These are phyloP conservation scores for Vanrija pseudolonga DNA, from an alignment of 1,284 basidiomycete species.

Conservation along the genomic window DNA sequence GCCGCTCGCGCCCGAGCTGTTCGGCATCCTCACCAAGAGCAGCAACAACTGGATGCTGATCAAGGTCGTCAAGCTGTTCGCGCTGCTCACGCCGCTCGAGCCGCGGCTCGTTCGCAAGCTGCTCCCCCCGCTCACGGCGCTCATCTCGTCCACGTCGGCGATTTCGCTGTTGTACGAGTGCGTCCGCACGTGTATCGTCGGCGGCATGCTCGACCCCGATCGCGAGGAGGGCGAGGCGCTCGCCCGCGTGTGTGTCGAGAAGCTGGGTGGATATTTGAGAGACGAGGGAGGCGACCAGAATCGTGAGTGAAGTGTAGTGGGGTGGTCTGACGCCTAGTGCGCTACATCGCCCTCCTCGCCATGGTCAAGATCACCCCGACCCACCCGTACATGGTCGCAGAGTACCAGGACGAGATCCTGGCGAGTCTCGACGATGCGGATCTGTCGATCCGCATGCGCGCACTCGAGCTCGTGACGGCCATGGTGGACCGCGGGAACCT, in stretches of 20 bases:
- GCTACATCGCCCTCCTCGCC: conserved; percentile 92
- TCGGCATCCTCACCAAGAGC: conserved; percentile 88
- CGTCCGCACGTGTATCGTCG: conserved; percentile 95
- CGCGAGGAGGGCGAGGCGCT: conserved; percentile 67
- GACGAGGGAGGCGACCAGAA: conserved; percentile 84
- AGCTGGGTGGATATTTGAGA: conserved; percentile 84
- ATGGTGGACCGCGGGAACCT: conserved; percentile 84
- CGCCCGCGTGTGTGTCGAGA: conserved; percentile 85
- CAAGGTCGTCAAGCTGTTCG: conserved; percentile 98
- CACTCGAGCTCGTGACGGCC: conserved; percentile 85
- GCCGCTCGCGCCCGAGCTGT: conserved; percentile 83
- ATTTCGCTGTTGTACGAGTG: conserved; percentile 97
- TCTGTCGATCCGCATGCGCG: conserved; percentile 90
- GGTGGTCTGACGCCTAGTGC: conserved; percentile 57
- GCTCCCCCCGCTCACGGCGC: conserved; percentile 84
- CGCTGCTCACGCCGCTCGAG: conserved; percentile 82
- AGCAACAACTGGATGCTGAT: conserved; percentile 99
- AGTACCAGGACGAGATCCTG: conserved; percentile 89
- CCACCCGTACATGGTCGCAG: conserved; percentile 83
- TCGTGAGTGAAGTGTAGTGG: conserved; percentile 55
- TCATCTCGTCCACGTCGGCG: conserved; percentile 92
- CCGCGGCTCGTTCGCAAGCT: conserved; percentile 91
- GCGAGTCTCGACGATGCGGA: conserved; percentile 88
- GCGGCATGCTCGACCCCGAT: conserved; percentile 83
- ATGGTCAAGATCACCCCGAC: conserved; percentile 93